phyloP scores from a whole-genome alignment of 169 alveolate species.

The Besnoitia besnoiti region DNA sequence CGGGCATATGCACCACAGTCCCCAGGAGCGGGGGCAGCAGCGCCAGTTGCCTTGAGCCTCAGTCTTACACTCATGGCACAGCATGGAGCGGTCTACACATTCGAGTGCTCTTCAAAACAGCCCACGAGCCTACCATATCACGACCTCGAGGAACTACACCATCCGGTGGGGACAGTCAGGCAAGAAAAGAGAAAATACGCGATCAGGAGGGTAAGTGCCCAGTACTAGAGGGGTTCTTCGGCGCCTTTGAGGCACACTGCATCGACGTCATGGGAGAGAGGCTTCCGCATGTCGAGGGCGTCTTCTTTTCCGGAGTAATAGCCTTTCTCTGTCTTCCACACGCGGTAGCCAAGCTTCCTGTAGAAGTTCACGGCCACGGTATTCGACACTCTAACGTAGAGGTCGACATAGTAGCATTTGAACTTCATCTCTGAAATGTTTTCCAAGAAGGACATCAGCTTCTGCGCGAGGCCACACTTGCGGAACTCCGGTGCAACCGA shows the following conservation, averaged over 20 bases:
- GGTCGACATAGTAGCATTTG: constrained; percentile 92
- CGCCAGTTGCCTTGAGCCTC: too few relatives aligned
- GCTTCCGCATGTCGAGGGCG: constrained; percentile 89
- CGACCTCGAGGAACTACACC: too few relatives aligned
- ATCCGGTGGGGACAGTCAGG: too few relatives aligned
- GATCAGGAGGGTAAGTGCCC: too few relatives aligned
- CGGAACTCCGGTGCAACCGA: constrained; percentile 94
- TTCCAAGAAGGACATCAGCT: constrained; percentile 90
- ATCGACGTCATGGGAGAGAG: constrained; percentile 43
- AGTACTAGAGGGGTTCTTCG: constrained; percentile 5
- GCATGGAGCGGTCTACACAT: too few relatives aligned
- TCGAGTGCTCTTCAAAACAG: too few relatives aligned
- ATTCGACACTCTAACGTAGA: constrained; percentile 93
- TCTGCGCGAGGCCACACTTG: constrained; percentile 91
- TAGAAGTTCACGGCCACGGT: constrained; percentile 91
- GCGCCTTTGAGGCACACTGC: constrained; percentile 1
- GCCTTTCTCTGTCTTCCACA: constrained; percentile 84
- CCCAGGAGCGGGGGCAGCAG: too few relatives aligned
- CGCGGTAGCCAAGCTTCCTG: constrained; percentile 87
- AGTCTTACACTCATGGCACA: too few relatives aligned
- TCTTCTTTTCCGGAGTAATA: constrained; percentile 92
- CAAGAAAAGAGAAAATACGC: too few relatives aligned
- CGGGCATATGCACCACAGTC: too few relatives aligned
- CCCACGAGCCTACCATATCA: too few relatives aligned
- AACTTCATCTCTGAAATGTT: constrained; percentile 86